Conservation (phyloP, 1,284 basidiomycete species). For the Quambalaria eucalypti region DNA sequence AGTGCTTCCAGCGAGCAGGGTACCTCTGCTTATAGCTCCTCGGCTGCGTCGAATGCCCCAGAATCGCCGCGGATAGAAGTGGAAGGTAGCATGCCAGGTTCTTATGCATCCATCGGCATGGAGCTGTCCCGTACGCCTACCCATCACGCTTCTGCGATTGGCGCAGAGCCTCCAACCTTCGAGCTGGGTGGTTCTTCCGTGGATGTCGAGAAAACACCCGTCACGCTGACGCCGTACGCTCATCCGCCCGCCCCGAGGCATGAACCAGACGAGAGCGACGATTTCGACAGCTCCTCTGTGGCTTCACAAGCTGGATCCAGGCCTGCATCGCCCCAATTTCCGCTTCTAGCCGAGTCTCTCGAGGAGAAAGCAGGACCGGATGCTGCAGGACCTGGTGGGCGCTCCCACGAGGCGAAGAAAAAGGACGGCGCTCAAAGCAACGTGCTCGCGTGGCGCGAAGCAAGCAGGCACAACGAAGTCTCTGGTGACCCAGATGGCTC, state of each 20-base stretch:
- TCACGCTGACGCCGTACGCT: slow-evolving; percentile 1
- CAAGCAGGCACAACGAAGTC: background rate
- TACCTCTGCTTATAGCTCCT: no score
- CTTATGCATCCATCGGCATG: slow-evolving; percentile 2
- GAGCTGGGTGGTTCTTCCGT: slow-evolving; percentile 8
- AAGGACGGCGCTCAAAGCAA: background rate
- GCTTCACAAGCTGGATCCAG: slow-evolving; percentile 42
- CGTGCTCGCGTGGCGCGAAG: slow-evolving; percentile 1
- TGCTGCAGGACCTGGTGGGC: no score
- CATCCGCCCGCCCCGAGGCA: background rate
- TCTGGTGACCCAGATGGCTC: background rate
- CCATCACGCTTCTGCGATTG: slow-evolving; percentile 17
- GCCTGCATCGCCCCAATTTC: slow-evolving; percentile 34
- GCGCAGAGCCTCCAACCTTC: slow-evolving; percentile 21
- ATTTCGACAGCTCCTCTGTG: slow-evolving; percentile 31
- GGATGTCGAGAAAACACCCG: background rate
- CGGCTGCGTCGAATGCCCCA: no score
- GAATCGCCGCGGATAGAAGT: background rate
- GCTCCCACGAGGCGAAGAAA: background rate
- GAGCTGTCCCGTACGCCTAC: slow-evolving; percentile 28
- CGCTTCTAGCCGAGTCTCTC: no score
- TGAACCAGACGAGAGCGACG: slow-evolving; percentile 10
- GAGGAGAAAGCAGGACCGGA: no score
- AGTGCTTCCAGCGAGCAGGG: background rate
- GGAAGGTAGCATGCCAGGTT: no score